Evolutionary conservation across 345 rosid genomes (phyloP).

Genomic region (Ceriops zippeliana): DNA sequence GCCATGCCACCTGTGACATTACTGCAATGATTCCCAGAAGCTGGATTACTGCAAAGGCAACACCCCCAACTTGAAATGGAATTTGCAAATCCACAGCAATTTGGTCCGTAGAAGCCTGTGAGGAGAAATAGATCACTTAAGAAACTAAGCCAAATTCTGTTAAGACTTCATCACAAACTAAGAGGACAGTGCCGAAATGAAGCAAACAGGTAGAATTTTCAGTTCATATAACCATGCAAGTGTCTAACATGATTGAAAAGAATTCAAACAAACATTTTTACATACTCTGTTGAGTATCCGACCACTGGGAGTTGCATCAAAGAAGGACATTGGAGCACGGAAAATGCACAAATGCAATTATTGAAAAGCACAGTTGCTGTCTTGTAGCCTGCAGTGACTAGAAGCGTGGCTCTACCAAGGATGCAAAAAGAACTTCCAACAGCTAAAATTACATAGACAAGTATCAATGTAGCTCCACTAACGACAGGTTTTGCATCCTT

Average conservation of each 20-base stretch:
- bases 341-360: constrained; percentile 62
- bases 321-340: constrained; percentile 76
- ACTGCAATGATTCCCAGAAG: constrained; percentile 65
- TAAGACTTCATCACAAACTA: neutral
- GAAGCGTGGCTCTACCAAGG: constrained; percentile 49
- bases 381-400: constrained; percentile 54
- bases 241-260: neutral
- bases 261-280: neutral
- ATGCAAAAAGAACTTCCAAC: constrained; percentile 58
- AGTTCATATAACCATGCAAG: neutral
- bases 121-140: neutral
- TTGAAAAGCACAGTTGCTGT: constrained; percentile 67
- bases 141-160: neutral
- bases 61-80: constrained; percentile 39
- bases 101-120: constrained; percentile 83
- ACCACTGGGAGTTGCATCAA: constrained; percentile 84
- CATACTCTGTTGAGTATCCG: constrained; percentile 65
- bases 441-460: constrained; percentile 55
- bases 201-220: neutral
- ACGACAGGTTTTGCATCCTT: constrained; percentile 50
- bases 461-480: constrained; percentile 38
- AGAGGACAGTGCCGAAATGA: neutral
- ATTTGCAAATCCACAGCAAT: constrained; percentile 54
- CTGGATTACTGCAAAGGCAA: constrained; percentile 50
- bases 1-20: constrained; percentile 84